A percentile compares a stretch with the other conserved stretches of the same genome.
These are phyloP conservation scores for Gracilariopsis chorda DNA, from an alignment of 23 red algal species.

Conservation along the genomic window DNA sequence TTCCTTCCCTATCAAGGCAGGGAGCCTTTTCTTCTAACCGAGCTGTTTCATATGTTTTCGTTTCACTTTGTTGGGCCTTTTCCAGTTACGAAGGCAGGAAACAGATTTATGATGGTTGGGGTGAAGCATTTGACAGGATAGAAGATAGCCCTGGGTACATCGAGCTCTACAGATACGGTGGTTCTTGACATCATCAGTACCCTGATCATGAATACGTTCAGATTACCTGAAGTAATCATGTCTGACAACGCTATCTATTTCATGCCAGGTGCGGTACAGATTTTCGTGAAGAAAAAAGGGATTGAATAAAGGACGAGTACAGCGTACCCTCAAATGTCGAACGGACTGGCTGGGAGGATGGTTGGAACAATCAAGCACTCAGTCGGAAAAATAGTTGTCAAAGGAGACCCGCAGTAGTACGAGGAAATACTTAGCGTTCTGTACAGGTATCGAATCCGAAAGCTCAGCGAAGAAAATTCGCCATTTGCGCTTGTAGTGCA, in stretches of 20 bases:
- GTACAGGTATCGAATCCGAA: conserved; percentile 1
- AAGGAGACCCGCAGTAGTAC: not conserved
- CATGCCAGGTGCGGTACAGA: not conserved
- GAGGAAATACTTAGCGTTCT: not conserved
- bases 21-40: not conserved
- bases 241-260: not conserved
- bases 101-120: not conserved
- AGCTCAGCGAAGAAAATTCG: too few relatives aligned
- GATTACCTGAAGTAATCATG: not conserved
- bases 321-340: not conserved
- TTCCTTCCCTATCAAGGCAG: too few relatives aligned
- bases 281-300: not conserved
- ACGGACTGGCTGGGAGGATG: not conserved
- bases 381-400: not conserved
- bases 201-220: not conserved
- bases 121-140: not conserved
- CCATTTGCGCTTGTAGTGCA: too few relatives aligned
- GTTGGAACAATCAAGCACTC: not conserved
- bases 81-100: not conserved
- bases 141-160: not conserved
- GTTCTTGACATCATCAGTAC: not conserved
- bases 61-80: not conserved
- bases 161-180: not conserved
- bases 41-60: not conserved
- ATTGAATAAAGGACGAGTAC: not conserved